Percentiles rank a stretch among this genome's conserved stretches.
These are phyloP conservation scores for Noccaea caerulescens DNA, from an alignment of 345 rosid genomes.

Conservation along the genomic window DNA sequence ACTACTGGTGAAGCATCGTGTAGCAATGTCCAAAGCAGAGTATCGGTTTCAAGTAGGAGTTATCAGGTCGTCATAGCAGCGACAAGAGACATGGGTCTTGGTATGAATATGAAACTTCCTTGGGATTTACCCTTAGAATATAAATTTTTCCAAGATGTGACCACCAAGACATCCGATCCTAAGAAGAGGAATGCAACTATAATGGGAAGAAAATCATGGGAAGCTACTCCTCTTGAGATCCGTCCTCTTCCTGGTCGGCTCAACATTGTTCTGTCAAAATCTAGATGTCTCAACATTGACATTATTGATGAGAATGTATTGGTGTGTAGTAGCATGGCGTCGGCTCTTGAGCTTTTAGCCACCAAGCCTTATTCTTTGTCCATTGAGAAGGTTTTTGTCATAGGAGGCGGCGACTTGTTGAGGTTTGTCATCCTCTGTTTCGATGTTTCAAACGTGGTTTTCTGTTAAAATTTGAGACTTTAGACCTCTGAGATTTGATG, in stretches of 20 bases:
- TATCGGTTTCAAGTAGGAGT: conserved; percentile 40
- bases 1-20: background rate
- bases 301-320: conserved; percentile 59
- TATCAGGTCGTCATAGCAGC: conserved; percentile 87
- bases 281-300: conserved; percentile 46
- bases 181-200: conserved; percentile 67
- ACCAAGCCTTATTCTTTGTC: conserved; percentile 51
- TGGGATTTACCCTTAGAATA: conserved; percentile 74
- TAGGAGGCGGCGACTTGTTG: conserved; percentile 79
- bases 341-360: conserved; percentile 69
- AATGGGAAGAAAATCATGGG: conserved; percentile 91
- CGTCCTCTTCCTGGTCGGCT: conserved; percentile 80
- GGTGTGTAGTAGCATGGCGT: conserved; percentile 52
- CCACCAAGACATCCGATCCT: conserved; percentile 53
- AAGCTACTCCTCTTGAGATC: conserved; percentile 60
- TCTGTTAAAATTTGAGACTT: background rate
- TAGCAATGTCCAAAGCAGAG: conserved; percentile 24
- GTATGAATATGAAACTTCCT: conserved; percentile 67
- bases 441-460: background rate
- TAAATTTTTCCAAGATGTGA: conserved; percentile 62
- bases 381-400: conserved; percentile 71
- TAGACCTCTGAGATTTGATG: conserved; percentile 9
- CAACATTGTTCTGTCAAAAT: conserved; percentile 70
- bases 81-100: conserved; percentile 79
- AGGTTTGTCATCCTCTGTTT: conserved; percentile 48